Base-by-base conservation (phyloP, 257 asterid genomes). In the Rubia yunnanensis region DNA sequence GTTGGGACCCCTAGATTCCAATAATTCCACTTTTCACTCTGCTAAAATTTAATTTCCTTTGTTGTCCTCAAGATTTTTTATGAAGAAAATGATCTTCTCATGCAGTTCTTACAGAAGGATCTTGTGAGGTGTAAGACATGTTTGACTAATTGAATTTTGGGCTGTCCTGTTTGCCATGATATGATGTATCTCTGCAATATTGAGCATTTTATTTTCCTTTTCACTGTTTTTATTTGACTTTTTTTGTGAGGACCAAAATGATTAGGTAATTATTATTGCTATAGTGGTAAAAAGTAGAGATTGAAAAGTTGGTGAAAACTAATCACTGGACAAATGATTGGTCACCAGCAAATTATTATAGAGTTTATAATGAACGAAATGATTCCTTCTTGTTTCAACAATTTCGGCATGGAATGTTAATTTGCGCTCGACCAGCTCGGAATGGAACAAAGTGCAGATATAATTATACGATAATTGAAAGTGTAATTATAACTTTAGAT, bases 131-230 rank as follows among this genome's bases (percentile, higher is more conserved):
- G 52, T 44, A 44, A 44, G 63, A 50, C 10, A 62, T 56, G 27
- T 39, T 20, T 61, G 74, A 70, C 63, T 36, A 10, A 52, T 26
- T 62, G 28, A 60, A 46, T 62, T 49, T 61, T 26, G 23, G 26
- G 18, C 17, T 41, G 49, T 3, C 36, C 36, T 32, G 36, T 32
- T 32, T 6, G 5, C 48, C 48, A 10, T 44, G 52, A 44, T 44
- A 44, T 44, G 52, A 44, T 44, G 52, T 4, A 44, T 14, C 52
- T 44, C 52, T 44, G 52, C 1, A 7, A 15, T 15, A 14, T 44
- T 44, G 52, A 15, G 52, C 22, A 44, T 44, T 44, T 44, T 17
- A 44, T 44, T 44, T 44, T 20, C 20, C n/a, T 44, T 39, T 39
- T 17, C 5, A 17, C 17, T 41, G 17, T 41, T 41, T 41, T 11